Evolutionary conservation across 495 filamentous ascomycete species (phyloP).

Genomic region (Hyphodiscus hymeniophilus): DNA sequence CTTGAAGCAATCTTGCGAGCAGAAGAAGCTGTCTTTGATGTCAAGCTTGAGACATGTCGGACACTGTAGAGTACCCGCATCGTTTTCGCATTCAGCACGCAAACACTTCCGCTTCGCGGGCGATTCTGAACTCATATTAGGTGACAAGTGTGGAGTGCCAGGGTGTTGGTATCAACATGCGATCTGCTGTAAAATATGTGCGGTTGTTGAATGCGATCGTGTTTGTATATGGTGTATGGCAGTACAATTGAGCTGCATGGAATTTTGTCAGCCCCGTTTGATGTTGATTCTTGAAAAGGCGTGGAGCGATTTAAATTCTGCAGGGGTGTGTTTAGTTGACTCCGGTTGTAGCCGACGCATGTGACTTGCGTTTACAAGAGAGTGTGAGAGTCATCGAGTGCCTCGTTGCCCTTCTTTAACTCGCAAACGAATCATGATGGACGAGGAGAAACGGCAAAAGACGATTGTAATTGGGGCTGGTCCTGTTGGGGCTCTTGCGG

Average conservation of each 20-base stretch:
- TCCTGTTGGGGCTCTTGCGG: constrained; percentile 85
- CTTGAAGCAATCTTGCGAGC: constrained; percentile 98
- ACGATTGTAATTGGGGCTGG: constrained; percentile 83
- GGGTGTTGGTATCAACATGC: background rate
- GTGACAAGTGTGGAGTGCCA: background rate
- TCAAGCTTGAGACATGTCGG: constrained; percentile 87
- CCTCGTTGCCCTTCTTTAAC: background rate
- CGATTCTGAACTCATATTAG: constrained; percentile 35
- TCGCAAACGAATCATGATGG: constrained; percentile 2
- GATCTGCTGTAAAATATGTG: background rate
- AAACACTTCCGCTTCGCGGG: constrained; percentile 61
- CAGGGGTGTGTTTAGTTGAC: constrained; percentile 3
- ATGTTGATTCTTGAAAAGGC: constrained; percentile 1
- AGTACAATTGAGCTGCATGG: background rate
- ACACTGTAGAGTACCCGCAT: constrained; percentile 79
- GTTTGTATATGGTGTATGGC: constrained; percentile 1
- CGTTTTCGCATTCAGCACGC: constrained; percentile 74
- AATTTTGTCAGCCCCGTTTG: constrained; percentile 17
- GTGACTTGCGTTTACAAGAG: background rate
- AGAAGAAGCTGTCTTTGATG: constrained; percentile 86
- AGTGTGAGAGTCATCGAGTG: background rate
- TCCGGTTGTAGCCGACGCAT: background rate
- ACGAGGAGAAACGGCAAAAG: constrained; percentile 42
- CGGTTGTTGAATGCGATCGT: background rate
- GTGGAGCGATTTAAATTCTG: background rate